Evolutionary conservation across 768 basidiomycete species (phyloP), one percentile per base, ranked within the genome.

Genomic region (Leccinum incarnatum): DNA sequence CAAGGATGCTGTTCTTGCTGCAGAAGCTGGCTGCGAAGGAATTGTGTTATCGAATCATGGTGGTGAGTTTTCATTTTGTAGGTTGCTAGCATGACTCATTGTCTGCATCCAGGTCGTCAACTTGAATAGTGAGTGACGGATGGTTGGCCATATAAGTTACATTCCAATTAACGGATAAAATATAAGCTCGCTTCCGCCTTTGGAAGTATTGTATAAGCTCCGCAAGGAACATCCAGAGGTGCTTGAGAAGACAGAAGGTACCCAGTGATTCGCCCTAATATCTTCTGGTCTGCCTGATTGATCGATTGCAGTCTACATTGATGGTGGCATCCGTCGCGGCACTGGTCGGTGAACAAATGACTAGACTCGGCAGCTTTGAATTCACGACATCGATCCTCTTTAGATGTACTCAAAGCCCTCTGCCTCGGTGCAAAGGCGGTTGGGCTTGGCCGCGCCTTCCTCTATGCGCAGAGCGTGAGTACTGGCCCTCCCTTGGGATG

Each of bases 21-120:
- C 81, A 17, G 86, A 95, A 59, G 82, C 88, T 32, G 92, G 93
- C 11, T 87, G 91, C 15, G 87, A 95, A 56, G 95, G 90, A 5
- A 93, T 98, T 61, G 78, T 95, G 56, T 74, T 98, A 8, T 92
- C 89, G 1, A 98, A 98, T 63, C 95, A 98, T 65, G 95, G 95
- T 57, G 95, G 92, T 81, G 66, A 65, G 74, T 17, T 50, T 42
- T 15, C 51, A 27, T 6, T 53, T 51, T 12, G 34, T 5, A 46
- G 45, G 49, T 23, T 30, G 12, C 17, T 23, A 36, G 52, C 7
- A 11, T 34, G 47, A 34, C 53, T 62, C 23, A 62, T 54, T n/a
- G 34, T 53, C 32, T 17, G 47, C 14, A 55, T 29, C 42, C 51
- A 65, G 88, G 89, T 45, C 82, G 93, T 23, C 91, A 95, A 72